Evolutionary conservation across 176 grass and related monocot species (phyloP), one percentile per base, ranked within the genome.

Genomic region (Miscanthus lutarioriparius): DNA sequence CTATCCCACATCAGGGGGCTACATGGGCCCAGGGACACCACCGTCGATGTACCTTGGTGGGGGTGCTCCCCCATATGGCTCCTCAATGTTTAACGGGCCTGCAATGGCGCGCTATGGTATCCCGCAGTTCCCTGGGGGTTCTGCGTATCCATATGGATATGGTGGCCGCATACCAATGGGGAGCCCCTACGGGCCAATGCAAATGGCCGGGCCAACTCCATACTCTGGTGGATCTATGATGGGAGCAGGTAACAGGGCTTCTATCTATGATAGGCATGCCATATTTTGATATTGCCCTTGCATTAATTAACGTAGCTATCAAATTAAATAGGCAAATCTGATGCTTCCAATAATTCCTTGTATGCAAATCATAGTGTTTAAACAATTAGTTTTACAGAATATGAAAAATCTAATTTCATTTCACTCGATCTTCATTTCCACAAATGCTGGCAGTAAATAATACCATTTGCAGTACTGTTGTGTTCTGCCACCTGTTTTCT

Each of bases 121-220:
- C 22, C 86, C 94, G 2, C 93, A 92, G 47, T 93, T 86, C 78
- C 83, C 91, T 81, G 91, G 91, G 51, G 91, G 86, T 70, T 92
- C 94, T 70, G 84, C 85, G 7, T 91, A 93, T 84, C 85, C 75
- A 5, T 97, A 97, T 90, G 84, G 91, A 38, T 97, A 97, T 23
- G 75, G 87, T 6, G 83, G 82, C 1, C 94, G 85, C 35, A 54
- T 97, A 65, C 88, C 89, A 2, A 79, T 97, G 67, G 91, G 94
- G 13, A 94, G 91, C 35, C 94, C 91, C 17, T 97, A 97, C 38
- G 87, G 85, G 4, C 85, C 91, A 2, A 71, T 91, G 51, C 94
- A 91, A 65, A 85, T 95, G 76, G 56, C 90, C 0, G 94, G 89
- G 28, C 88, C 91, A 40, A 56, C 82, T 80, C 87, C 85, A 1